Evolutionary conservation across 1,284 basidiomycete genomes (phyloP).

Genomic region (Fomitopsis pinicola): DNA sequence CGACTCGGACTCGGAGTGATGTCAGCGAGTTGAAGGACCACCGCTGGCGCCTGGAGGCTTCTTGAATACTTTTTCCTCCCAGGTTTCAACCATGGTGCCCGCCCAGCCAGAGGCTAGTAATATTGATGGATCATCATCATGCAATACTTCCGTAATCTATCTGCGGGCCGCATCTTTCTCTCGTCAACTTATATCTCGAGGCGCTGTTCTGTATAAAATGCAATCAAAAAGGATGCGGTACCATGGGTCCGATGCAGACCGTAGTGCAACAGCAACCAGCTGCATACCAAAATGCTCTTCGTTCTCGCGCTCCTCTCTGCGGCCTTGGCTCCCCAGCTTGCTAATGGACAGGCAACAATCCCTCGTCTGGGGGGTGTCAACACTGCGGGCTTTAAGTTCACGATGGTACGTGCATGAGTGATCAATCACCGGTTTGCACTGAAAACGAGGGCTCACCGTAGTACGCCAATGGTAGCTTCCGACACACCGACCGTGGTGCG

Average conservation of each 20-base stretch:
- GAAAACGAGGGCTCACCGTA: slow-evolving; percentile 1
- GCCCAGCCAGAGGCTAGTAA: no score
- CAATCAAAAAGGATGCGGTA: not conserved
- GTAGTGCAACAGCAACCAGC: slow-evolving; percentile 3
- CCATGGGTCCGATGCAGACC: not conserved
- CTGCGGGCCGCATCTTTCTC: not conserved
- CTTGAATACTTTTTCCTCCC: no score
- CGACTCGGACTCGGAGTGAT: no score
- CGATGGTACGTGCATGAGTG: slow-evolving; percentile 22
- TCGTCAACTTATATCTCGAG: not conserved
- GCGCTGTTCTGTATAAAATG: not conserved
- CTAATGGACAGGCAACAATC: not conserved
- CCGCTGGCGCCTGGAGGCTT: no score
- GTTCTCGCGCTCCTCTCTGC: slow-evolving; percentile 19
- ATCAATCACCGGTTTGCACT: not conserved
- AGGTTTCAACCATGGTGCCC: no score
- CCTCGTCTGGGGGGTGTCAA: slow-evolving; percentile 37
- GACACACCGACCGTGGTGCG: slow-evolving; percentile 23
- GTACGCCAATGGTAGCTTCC: slow-evolving; percentile 41
- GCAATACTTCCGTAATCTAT: slow-evolving; percentile 2
- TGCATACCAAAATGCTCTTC: slow-evolving; percentile 11
- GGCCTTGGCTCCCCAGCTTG: slow-evolving; percentile 11
- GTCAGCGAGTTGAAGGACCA: no score
- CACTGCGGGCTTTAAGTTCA: slow-evolving; percentile 34
- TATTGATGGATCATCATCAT: not conserved